phyloP scores from a whole-genome alignment of 208 protist genomes.

The Vickermania ingenoplastis region DNA sequence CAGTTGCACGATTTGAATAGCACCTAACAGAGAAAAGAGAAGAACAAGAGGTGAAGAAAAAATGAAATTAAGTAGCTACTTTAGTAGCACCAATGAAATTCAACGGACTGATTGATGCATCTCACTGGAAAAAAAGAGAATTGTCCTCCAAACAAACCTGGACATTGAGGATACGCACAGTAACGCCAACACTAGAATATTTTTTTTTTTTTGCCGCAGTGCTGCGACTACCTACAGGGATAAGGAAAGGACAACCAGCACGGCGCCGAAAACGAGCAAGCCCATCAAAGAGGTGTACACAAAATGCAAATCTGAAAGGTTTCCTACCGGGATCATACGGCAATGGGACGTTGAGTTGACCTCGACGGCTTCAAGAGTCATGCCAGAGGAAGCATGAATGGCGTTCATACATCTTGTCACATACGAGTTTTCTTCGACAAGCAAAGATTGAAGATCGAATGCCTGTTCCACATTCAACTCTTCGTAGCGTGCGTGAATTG shows the following conservation, averaged over 20 bases:
- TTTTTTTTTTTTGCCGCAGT: too few species aligned
- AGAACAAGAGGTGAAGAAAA: too few species aligned
- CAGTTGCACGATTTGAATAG: too few species aligned
- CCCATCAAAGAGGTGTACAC: slow-evolving; percentile 44
- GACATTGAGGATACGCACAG: too few species aligned
- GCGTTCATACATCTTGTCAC: slow-evolving; percentile 37
- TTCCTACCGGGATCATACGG: slow-evolving; percentile 37
- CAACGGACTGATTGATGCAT: too few species aligned
- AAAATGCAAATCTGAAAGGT: slow-evolving; percentile 38
- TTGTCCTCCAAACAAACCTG: too few species aligned
- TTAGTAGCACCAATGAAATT: too few species aligned
- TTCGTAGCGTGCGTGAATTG: slow-evolving; percentile 79
- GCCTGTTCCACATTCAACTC: slow-evolving; percentile 21
- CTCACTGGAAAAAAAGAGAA: too few species aligned
- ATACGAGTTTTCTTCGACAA: slow-evolving; percentile 24
- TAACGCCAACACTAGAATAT: too few species aligned
- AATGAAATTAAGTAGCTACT: too few species aligned
- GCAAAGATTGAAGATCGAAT: slow-evolving; percentile 33
- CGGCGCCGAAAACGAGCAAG: slow-evolving; percentile 37
- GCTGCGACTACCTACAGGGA: too few species aligned
- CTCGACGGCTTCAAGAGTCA: neutral
- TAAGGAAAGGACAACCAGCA: slow-evolving; percentile 22
- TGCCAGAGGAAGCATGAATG: slow-evolving; percentile 12
- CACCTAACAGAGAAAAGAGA: too few species aligned
- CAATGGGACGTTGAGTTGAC: slow-evolving; percentile 15